These are phyloP conservation scores for Leucogyrophana mollusca DNA, from an alignment of 768 basidiomycete species.

Conservation along the genomic window DNA sequence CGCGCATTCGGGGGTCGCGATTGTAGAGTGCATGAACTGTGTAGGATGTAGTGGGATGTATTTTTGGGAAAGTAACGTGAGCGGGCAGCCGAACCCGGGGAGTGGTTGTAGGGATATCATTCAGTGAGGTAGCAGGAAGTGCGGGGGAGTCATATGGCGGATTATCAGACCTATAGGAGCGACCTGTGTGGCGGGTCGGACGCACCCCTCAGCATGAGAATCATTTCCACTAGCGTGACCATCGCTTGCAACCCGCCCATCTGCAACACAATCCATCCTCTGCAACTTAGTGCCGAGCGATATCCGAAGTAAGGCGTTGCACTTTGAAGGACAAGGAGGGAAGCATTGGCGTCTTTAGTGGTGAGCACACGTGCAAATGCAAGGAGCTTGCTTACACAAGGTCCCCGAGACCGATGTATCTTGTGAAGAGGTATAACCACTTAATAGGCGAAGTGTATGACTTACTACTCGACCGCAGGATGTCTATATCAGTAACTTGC, in stretches of 20 bases:
- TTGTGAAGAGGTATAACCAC: constrained; percentile 26
- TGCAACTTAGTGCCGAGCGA: not conserved
- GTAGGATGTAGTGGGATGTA: not conserved
- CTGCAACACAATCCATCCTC: constrained; percentile 8
- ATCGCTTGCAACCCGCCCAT: constrained; percentile 10
- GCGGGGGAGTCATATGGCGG: too few relatives aligned
- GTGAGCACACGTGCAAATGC: not conserved
- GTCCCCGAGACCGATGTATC: constrained; percentile 12
- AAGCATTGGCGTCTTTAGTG: constrained; percentile 3
- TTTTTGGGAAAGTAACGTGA: not conserved
- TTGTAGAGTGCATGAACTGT: not conserved
- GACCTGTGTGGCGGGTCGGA: constrained; percentile 4
- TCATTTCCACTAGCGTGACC: constrained; percentile 14
- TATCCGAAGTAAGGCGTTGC: not conserved
- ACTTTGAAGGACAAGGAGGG: constrained; percentile 5
- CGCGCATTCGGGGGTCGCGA: not conserved
- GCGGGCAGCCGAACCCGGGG: not conserved
- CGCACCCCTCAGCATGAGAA: constrained; percentile 22
- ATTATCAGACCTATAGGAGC: not conserved
- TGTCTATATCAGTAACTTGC: not conserved
- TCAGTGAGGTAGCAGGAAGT: too few relatives aligned
- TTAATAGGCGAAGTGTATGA: constrained; percentile 14
- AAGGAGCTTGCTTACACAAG: constrained; percentile 13
- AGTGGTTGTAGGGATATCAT: too few relatives aligned
- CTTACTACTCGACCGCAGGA: constrained; percentile 9